Percentiles rank a stretch among this genome's conserved stretches.
Conservation (phyloP, 1,284 basidiomycete species). For the Rhodofomes roseus region DNA sequence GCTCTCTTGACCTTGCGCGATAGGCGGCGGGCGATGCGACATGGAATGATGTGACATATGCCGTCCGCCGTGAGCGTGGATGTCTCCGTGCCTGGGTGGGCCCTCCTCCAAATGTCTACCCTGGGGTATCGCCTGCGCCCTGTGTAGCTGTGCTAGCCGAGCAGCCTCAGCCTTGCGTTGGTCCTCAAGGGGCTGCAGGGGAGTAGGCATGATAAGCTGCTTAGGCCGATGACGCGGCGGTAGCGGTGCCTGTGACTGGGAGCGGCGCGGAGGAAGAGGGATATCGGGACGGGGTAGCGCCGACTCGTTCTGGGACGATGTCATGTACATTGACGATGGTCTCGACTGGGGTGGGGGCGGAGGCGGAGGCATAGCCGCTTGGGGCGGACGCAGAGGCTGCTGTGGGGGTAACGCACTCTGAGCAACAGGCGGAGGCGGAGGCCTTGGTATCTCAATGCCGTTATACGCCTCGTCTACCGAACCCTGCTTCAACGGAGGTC, state of each 20-base stretch:
- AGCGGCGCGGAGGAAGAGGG: slow-evolving; percentile 21
- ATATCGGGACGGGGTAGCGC: slow-evolving; percentile 23
- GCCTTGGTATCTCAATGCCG: not conserved
- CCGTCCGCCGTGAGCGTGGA: not conserved
- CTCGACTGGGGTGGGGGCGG: not conserved
- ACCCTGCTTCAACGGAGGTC: not conserved
- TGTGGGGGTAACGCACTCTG: not conserved
- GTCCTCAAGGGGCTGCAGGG: slow-evolving; percentile 32
- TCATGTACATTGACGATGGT: not conserved
- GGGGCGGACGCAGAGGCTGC: not conserved
- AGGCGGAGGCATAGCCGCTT: not conserved
- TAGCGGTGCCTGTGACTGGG: slow-evolving; percentile 17
- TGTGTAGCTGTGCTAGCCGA: not conserved
- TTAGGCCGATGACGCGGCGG: slow-evolving; percentile 50
- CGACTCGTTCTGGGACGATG: not conserved
- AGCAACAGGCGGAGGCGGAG: not conserved
- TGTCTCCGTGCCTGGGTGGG: not conserved
- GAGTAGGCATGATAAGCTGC: slow-evolving; percentile 64
- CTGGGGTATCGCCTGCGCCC: not conserved
- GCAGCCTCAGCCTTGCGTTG: slow-evolving; percentile 8
- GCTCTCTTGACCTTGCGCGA: not conserved
- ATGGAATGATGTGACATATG: slow-evolving; percentile 4
- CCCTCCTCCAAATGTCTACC: slow-evolving; percentile 4
- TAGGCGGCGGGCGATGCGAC: slow-evolving; percentile 1
- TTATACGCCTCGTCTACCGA: not conserved